Base-by-base conservation (phyloP, 2,329 filamentous ascomycete genomes). In the Tolypocladium pustulatum region DNA sequence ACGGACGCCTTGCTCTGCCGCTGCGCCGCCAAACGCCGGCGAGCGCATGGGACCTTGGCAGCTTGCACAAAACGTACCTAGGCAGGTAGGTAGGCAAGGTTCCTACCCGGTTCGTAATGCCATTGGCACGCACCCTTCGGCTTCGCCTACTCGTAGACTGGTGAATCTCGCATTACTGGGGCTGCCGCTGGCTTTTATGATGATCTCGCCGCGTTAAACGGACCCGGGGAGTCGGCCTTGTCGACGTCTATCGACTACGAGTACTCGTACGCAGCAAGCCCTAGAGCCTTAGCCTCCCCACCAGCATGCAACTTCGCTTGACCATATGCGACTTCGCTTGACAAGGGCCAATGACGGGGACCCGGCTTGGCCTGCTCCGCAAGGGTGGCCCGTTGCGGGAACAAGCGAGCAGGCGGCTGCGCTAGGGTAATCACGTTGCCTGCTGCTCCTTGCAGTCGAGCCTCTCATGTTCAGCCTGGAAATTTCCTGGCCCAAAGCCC, bases 281-380 rank as follows among this genome's bases (percentile, higher is more conserved):
- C 22, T 12, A 27, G 41, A 46, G 22, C 41, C 41, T 25, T 22
- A 27, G 22, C 10, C 7, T 12, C 27, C 49, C 30, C 49, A 30
- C 40, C 17, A 20, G 30, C 49, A 59, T 59, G 54, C 59, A 34
- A n/a, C 54, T 55, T 61, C 60, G 60, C 60, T 61, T 58, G 55
- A 40, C 32, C 36, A n/a, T n/a, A 41, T 41, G 38, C 38, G 38
- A 41, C 38, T 41, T 41, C 38, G 38, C 60, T 61, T 58, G 55
- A 34, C 32, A 38, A 8, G 34, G 58, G 52, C 60, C 60, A 61
- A 61, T 61, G 58, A 49, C 38, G 56, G 38, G 41, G 37, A 22
- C 49, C 36, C 40, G 32, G 22, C 22, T 52, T 46, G 15, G 56
- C 32, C 38, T 40, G 30, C 43, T 53, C 49, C 49, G 49, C 30